Evolutionary conservation across 2,329 filamentous ascomycete genomes (phyloP).

Genomic region (Colletotrichum kahawae): DNA sequence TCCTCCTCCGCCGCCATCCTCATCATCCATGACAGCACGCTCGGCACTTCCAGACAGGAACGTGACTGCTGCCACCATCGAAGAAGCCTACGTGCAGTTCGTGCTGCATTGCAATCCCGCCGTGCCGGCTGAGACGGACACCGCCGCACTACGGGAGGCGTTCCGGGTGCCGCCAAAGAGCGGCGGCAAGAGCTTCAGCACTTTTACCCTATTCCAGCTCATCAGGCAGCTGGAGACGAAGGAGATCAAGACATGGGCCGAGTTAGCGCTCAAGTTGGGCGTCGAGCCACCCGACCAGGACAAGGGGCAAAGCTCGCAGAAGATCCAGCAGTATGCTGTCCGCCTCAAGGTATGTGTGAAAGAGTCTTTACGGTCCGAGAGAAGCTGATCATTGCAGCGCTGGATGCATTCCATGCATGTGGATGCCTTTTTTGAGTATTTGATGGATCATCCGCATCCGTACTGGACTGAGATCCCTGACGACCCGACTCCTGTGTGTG

Average conservation of each 20-base stretch:
- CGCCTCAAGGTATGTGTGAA: conserved; percentile 73
- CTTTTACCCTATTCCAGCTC: conserved; percentile 77
- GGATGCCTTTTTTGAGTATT: conserved; percentile 92
- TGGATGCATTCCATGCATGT: conserved; percentile 98
- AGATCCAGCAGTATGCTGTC: conserved; percentile 94
- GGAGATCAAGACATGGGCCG: conserved; percentile 92
- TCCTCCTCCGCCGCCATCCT: not conserved
- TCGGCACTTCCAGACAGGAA: conserved; percentile 66
- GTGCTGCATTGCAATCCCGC: conserved; percentile 91
- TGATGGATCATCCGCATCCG: conserved; percentile 75
- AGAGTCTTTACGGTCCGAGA: not conserved
- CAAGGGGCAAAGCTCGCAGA: conserved; percentile 89
- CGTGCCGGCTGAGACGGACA: conserved; percentile 73
- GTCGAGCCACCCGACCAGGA: conserved; percentile 83
- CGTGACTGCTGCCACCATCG: conserved; percentile 74
- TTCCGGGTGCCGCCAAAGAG: conserved; percentile 85
- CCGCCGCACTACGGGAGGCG: conserved; percentile 71
- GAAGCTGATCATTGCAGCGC: conserved; percentile 55
- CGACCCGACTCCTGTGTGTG: conserved; percentile 64
- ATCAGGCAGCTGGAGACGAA: conserved; percentile 79
- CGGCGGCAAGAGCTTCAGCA: conserved; percentile 85
- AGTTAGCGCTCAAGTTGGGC: conserved; percentile 84
- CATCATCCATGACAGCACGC: not conserved
- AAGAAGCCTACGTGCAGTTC: conserved; percentile 83
- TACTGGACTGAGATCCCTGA: conserved; percentile 82